A percentile compares a stretch with the other conserved stretches of the same genome.
phyloP scores from a whole-genome alignment of 345 rosid genomes.

The Reutealis trisperma region DNA sequence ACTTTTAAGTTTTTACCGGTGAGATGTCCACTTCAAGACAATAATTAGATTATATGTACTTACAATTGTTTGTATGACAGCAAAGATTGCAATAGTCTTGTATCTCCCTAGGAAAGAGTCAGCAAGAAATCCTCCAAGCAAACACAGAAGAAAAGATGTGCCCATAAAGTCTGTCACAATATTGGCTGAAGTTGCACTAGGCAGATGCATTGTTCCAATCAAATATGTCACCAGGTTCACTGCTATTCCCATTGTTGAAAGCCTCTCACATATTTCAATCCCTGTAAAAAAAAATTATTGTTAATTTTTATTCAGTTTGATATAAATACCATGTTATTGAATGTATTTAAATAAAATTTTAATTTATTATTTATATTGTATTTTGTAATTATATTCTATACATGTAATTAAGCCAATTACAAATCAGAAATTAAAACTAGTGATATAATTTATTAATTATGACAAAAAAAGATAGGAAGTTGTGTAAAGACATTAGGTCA shows the following conservation, averaged over 20 bases:
- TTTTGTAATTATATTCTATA: too few relatives aligned
- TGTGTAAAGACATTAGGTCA: too few relatives aligned
- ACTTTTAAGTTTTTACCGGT: too few relatives aligned
- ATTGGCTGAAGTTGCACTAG: slow-evolving; percentile 64
- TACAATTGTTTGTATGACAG: slow-evolving; percentile 62
- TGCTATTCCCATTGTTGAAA: slow-evolving; percentile 67
- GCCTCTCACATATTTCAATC: slow-evolving; percentile 63
- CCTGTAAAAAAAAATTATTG: slow-evolving; percentile 24
- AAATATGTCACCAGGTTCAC: slow-evolving; percentile 66
- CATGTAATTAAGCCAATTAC: too few relatives aligned
- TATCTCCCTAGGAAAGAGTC: slow-evolving; percentile 64
- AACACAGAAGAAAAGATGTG: slow-evolving; percentile 53
- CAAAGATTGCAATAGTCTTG: slow-evolving; percentile 69
- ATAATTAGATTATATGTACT: slow-evolving; percentile 4
- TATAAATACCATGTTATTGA: too few relatives aligned
- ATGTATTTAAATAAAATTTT: too few relatives aligned
- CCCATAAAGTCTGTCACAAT: slow-evolving; percentile 69
- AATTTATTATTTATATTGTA: too few relatives aligned
- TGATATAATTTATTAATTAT: too few relatives aligned
- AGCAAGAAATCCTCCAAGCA: slow-evolving; percentile 73
- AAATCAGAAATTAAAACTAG: too few relatives aligned
- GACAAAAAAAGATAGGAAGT: too few relatives aligned
- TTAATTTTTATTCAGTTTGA: too few relatives aligned
- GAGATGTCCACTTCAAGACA: too few relatives aligned
- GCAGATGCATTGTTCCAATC: slow-evolving; percentile 57